A percentile compares a stretch with the other conserved stretches of the same genome.
phyloP scores from a whole-genome alignment of 2,329 filamentous ascomycete genomes.

The Arthrobotrys pseudoclavata region DNA sequence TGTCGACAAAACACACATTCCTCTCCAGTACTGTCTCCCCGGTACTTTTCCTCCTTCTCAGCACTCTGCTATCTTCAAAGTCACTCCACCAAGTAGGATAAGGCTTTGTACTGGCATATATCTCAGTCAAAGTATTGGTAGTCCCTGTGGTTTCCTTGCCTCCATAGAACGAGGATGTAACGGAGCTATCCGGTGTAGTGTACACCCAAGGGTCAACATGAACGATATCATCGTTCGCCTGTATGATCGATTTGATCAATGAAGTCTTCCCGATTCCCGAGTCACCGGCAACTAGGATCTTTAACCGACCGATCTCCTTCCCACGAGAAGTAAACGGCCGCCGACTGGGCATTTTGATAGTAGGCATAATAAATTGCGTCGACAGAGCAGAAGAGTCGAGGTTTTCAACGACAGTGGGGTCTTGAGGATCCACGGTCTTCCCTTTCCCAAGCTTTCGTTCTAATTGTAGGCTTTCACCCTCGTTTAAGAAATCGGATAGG shows the following conservation, averaged over 20 bases:
- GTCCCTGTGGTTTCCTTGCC: constrained; percentile 59
- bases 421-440: constrained; percentile 63
- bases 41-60: constrained; percentile 77
- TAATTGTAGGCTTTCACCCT: constrained; percentile 27
- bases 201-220: constrained; percentile 80
- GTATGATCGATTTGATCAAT: constrained; percentile 87
- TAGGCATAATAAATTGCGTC: constrained; percentile 97
- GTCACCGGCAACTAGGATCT: constrained; percentile 86
- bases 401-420: constrained; percentile 64
- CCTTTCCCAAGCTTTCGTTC: constrained; percentile 67
- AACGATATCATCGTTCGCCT: constrained; percentile 90
- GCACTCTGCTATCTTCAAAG: constrained; percentile 75
- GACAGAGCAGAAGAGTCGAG: constrained; percentile 64
- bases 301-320: constrained; percentile 85
- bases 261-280: constrained; percentile 88
- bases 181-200: constrained; percentile 59
- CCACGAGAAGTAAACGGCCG: constrained; percentile 91
- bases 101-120: constrained; percentile 83
- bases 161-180: constrained; percentile 62
- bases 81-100: constrained; percentile 93
- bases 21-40: constrained; percentile 85
- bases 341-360: constrained; percentile 88
- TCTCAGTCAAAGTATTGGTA: constrained; percentile 72
- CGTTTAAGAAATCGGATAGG: constrained; percentile 41
- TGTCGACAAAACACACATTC: constrained; percentile 95